A percentile compares a stretch with the other conserved stretches of the same genome.
Conservation (phyloP, 768 basidiomycete species). For the Pluteus cervinus region DNA sequence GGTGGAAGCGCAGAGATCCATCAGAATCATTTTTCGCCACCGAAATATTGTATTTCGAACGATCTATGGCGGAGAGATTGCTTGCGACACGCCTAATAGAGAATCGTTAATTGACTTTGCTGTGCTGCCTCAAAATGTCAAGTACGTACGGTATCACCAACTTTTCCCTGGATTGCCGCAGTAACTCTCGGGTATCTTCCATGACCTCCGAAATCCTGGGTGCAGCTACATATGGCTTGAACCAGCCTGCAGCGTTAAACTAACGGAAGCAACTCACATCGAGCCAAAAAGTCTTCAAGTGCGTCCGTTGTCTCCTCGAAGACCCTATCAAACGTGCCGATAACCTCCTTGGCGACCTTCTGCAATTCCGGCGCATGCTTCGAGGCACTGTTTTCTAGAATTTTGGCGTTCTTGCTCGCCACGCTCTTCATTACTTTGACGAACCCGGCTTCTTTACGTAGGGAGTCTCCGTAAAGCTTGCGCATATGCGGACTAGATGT, state of each 20-base stretch:
- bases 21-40: slow-evolving; percentile 44
- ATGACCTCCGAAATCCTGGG: slow-evolving; percentile 87
- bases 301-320: slow-evolving; percentile 91
- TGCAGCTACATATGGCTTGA: slow-evolving; percentile 51
- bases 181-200: slow-evolving; percentile 84
- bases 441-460: slow-evolving; percentile 95
- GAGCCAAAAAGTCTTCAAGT: slow-evolving; percentile 89
- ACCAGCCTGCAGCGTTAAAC: slow-evolving; percentile 6
- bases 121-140: slow-evolving; percentile 1
- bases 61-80: slow-evolving; percentile 77
- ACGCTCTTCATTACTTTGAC: slow-evolving; percentile 97
- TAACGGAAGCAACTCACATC: slow-evolving; percentile 56
- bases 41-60: slow-evolving; percentile 69
- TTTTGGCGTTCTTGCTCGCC: slow-evolving; percentile 73
- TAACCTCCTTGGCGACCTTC: slow-evolving; percentile 80
- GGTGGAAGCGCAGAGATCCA: slow-evolving; percentile 62
- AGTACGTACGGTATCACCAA: slow-evolving; percentile 82
- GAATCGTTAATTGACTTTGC: background rate
- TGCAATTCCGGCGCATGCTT: slow-evolving; percentile 78
- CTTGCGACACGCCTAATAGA: slow-evolving; percentile 67
- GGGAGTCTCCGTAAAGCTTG: slow-evolving; percentile 87
- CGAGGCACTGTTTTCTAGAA: slow-evolving; percentile 72
- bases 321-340: slow-evolving; percentile 92
- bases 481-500: slow-evolving; percentile 89
- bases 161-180: slow-evolving; percentile 87